These are phyloP conservation scores for Rhodotorula sp. DNA, from an alignment of 1,284 basidiomycete species.

Conservation along the genomic window DNA sequence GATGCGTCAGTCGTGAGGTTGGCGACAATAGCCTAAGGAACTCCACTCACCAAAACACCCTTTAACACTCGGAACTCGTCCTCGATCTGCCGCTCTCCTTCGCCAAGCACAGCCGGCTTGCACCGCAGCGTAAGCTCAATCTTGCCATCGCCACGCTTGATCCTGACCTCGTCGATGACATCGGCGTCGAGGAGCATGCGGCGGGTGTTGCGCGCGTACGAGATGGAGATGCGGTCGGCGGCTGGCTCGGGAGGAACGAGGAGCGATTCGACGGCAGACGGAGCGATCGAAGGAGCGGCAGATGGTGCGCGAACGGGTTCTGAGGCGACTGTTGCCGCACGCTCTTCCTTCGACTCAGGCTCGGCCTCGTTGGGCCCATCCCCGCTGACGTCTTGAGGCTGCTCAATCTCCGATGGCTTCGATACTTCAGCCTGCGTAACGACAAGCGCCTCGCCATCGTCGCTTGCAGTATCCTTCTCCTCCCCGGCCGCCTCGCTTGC, in stretches of 20 bases:
- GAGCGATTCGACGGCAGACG: background rate
- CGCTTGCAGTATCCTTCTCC: background rate
- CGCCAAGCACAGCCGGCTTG: conserved; percentile 41
- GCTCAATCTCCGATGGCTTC: background rate
- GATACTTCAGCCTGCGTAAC: background rate
- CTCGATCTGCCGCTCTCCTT: conserved; percentile 53
- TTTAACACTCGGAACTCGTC: conserved; percentile 56
- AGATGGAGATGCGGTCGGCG: conserved; percentile 69
- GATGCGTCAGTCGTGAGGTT: background rate
- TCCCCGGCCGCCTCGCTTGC: background rate
- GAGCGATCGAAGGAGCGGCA: conserved; percentile 5
- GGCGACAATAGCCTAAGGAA: background rate
- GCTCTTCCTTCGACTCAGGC: background rate
- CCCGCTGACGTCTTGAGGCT: background rate
- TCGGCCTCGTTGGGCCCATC: background rate
- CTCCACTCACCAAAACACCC: conserved; percentile 65
- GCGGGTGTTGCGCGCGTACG: conserved; percentile 82
- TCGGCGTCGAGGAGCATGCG: conserved; percentile 85
- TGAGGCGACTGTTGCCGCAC: background rate
- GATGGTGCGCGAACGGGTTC: conserved; percentile 8
- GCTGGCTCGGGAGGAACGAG: conserved; percentile 47
- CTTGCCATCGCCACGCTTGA: conserved; percentile 76
- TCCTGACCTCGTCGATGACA: conserved; percentile 72
- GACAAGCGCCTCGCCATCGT: conserved; percentile 2
- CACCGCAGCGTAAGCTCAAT: conserved; percentile 75